These are phyloP conservation scores for Cryptosporidium canis DNA, from an alignment of 169 alveolate species.

Conservation along the genomic window DNA sequence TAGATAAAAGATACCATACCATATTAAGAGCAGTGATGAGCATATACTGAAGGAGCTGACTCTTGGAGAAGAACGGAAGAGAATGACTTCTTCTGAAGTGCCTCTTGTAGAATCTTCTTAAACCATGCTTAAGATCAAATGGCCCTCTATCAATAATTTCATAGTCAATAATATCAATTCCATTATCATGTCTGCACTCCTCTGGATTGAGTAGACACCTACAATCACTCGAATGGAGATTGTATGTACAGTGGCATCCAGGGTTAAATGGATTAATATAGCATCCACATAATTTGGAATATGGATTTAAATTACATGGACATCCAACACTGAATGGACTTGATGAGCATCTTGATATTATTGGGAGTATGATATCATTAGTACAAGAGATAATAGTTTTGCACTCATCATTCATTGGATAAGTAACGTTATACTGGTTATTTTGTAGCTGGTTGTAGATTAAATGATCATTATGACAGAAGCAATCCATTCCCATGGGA, in stretches of 20 bases:
- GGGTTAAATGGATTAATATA: slow-evolving; percentile 63
- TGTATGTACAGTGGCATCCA: slow-evolving; percentile 56
- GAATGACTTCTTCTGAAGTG: slow-evolving; percentile 35
- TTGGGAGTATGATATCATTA: slow-evolving; percentile 23
- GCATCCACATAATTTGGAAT: slow-evolving; percentile 60
- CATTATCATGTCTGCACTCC: slow-evolving; percentile 16
- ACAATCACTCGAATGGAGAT: slow-evolving; percentile 37
- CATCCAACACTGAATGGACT: slow-evolving; percentile 67
- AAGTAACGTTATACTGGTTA: not conserved
- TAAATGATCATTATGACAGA: slow-evolving; percentile 36
- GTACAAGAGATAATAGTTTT: slow-evolving; percentile 37
- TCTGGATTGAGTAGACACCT: slow-evolving; percentile 34
- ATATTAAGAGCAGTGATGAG: not conserved
- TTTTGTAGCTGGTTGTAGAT: not conserved
- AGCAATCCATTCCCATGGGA: slow-evolving; percentile 62
- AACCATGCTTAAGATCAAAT: slow-evolving; percentile 17
- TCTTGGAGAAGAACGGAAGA: not conserved
- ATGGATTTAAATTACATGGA: slow-evolving; percentile 64
- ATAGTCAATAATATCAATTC: not conserved
- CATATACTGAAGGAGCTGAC: not conserved
- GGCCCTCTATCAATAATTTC: slow-evolving; percentile 39
- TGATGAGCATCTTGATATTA: slow-evolving; percentile 41
- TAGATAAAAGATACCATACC: too few relatives aligned
- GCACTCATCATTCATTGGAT: slow-evolving; percentile 25
- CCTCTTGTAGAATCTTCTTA: slow-evolving; percentile 47